These are phyloP conservation scores for Talaromyces sp. DNA, from an alignment of 2,329 filamentous ascomycete genomes.

Conservation along the genomic window DNA sequence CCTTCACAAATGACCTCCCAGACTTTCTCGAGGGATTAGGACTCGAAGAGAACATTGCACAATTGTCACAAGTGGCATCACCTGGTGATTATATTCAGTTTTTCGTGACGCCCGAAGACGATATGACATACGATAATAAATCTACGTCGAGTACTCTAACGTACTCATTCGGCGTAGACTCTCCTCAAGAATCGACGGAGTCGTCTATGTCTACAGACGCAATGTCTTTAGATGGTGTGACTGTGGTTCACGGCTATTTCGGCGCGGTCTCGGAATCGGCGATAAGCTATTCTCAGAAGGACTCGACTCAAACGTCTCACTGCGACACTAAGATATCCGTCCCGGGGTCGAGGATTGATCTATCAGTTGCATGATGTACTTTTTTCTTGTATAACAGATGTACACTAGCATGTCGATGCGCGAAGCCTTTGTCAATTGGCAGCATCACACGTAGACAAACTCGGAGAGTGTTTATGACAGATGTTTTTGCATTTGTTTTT, in stretches of 20 bases:
- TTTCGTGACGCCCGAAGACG: constrained; percentile 33
- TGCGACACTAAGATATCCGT: constrained; percentile 34
- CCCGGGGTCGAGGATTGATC: constrained; percentile 30
- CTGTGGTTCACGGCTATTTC: constrained; percentile 31
- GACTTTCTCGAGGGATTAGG: constrained; percentile 21
- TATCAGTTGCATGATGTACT: constrained; percentile 15
- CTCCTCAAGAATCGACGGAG: constrained; percentile 25
- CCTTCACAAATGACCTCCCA: constrained; percentile 9
- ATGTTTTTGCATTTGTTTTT: not conserved
- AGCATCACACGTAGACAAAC: not conserved
- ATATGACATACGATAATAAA: not conserved
- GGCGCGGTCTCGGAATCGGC: constrained; percentile 41
- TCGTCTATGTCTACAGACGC: too few species aligned
- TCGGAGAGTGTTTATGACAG: not conserved
- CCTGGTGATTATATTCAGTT: constrained; percentile 41
- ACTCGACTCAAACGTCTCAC: not conserved
- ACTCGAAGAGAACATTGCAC: constrained; percentile 33
- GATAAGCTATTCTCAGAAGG: constrained; percentile 27
- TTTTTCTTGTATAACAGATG: not conserved
- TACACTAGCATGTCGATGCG: not conserved
- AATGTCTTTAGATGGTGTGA: constrained; percentile 22
- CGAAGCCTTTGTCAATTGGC: not conserved
- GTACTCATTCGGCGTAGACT: constrained; percentile 33
- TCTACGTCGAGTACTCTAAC: constrained; percentile 19
- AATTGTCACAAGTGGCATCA: constrained; percentile 38